Evolutionary conservation across 2,329 filamentous ascomycete species (phyloP).

Genomic region (Colletotrichum nymphaeae): DNA sequence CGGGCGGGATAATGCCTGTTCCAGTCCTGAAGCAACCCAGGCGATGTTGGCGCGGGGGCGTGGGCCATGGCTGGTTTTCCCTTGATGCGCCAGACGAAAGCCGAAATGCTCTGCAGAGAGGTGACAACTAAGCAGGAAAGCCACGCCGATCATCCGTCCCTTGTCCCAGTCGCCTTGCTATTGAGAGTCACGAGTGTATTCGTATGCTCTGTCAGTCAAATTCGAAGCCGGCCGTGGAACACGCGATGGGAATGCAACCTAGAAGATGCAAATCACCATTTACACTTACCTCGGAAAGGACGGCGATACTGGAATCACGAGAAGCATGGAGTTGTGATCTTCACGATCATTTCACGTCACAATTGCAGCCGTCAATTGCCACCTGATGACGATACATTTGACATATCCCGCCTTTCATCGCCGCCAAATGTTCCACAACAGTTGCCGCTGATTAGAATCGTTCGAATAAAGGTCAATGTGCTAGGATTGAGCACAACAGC

Average conservation of each 20-base stretch:
- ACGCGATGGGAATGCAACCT: neutral
- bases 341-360: neutral
- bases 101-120: neutral
- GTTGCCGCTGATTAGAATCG: constrained; percentile 16
- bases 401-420: neutral
- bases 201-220: neutral
- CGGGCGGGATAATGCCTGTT: neutral
- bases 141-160: neutral
- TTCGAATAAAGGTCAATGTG: constrained; percentile 24
- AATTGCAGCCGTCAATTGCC: neutral
- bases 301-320: neutral
- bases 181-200: neutral
- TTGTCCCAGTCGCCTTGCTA: neutral
- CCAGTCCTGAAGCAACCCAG: neutral
- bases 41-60: neutral
- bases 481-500: constrained; percentile 9
- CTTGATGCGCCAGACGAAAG: neutral
- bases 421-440: constrained; percentile 7
- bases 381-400: neutral
- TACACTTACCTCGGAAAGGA: neutral
- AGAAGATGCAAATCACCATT: neutral
- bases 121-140: neutral
- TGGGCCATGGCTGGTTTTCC: neutral
- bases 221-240: neutral
- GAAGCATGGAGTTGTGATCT: neutral